Conservation (phyloP, 768 basidiomycete species). For the Tephrocybe rancida region DNA sequence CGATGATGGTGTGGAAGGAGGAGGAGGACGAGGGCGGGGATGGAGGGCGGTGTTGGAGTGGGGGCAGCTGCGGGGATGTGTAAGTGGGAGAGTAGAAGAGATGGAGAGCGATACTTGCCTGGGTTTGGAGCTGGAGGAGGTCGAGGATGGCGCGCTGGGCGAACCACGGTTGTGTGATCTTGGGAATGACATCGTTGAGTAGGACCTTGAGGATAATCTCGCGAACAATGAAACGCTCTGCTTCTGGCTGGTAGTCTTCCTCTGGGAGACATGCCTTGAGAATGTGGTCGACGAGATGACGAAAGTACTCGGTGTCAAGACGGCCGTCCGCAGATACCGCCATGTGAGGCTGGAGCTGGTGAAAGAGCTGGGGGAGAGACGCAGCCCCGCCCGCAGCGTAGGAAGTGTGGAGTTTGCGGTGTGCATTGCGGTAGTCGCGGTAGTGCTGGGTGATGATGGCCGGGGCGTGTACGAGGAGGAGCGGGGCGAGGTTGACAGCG, state of each 20-base stretch:
- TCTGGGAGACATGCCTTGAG: constrained; percentile 72
- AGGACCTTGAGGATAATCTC: constrained; percentile 84
- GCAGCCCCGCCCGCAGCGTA: constrained; percentile 72
- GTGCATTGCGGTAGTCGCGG: constrained; percentile 74
- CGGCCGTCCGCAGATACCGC: constrained; percentile 69
- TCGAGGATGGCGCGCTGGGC: constrained; percentile 72
- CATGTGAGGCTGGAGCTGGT: constrained; percentile 83
- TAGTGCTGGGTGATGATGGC: constrained; percentile 74
- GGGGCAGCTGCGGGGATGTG: constrained; percentile 12
- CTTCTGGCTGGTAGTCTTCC: constrained; percentile 77
- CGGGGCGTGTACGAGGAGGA: constrained; percentile 68
- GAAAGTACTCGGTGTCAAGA: constrained; percentile 75
- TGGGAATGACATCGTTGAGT: constrained; percentile 65
- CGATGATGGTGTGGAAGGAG: constrained; percentile 51
- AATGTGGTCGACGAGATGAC: constrained; percentile 77
- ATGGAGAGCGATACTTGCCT: constrained; percentile 28
- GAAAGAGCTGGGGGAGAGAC: constrained; percentile 69
- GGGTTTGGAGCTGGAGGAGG: constrained; percentile 51
- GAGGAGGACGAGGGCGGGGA: constrained; percentile 27
- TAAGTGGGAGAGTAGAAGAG: constrained; percentile 1
- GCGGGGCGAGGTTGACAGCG: constrained; percentile 55
- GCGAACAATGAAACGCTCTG: constrained; percentile 81
- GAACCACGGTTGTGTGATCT: constrained; percentile 89
- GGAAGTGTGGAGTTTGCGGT: constrained; percentile 60
- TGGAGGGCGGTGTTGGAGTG: constrained; percentile 27